Evolutionary conservation across 768 basidiomycete species (phyloP).

Genomic region (Suillus brevipes): DNA sequence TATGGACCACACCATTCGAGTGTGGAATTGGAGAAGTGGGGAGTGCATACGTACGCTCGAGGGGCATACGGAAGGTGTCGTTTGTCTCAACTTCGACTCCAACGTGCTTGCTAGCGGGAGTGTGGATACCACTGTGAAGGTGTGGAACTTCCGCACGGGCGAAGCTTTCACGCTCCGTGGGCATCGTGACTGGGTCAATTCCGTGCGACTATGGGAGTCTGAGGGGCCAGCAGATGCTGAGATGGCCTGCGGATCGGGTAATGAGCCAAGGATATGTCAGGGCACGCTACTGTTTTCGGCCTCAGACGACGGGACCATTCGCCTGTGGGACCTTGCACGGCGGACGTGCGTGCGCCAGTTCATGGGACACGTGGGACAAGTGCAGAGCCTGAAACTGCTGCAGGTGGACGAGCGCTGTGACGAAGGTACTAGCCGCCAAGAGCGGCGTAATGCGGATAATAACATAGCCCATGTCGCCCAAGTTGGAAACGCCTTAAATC

Average conservation of each 20-base stretch:
- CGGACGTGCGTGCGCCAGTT: slow-evolving; percentile 83
- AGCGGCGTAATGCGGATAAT: slow-evolving; percentile 15
- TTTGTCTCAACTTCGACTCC: slow-evolving; percentile 88
- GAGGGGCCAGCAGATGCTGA: slow-evolving; percentile 11
- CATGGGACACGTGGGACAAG: slow-evolving; percentile 89
- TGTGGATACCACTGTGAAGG: slow-evolving; percentile 91
- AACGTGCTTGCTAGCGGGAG: slow-evolving; percentile 92
- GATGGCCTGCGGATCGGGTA: slow-evolving; percentile 33
- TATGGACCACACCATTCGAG: slow-evolving; percentile 93
- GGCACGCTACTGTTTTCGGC: slow-evolving; percentile 98
- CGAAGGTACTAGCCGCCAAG: slow-evolving; percentile 20
- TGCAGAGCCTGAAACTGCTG: slow-evolving; percentile 86
- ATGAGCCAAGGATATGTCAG: slow-evolving; percentile 53
- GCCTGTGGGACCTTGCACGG: slow-evolving; percentile 87
- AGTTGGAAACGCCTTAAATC: slow-evolving; percentile 13
- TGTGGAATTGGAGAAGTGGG: slow-evolving; percentile 95
- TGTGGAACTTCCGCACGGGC: slow-evolving; percentile 91
- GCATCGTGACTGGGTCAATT: slow-evolving; percentile 95
- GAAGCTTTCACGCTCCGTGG: slow-evolving; percentile 92
- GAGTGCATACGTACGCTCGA: slow-evolving; percentile 84
- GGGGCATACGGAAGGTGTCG: slow-evolving; percentile 89
- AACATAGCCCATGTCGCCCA: slow-evolving; percentile 18
- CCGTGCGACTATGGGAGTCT: slow-evolving; percentile 89
- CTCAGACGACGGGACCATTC: slow-evolving; percentile 91
- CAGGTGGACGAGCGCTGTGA: slow-evolving; percentile 56